phyloP scores from a whole-genome alignment of 2,329 filamentous ascomycete species.

The Claviceps sp. region DNA sequence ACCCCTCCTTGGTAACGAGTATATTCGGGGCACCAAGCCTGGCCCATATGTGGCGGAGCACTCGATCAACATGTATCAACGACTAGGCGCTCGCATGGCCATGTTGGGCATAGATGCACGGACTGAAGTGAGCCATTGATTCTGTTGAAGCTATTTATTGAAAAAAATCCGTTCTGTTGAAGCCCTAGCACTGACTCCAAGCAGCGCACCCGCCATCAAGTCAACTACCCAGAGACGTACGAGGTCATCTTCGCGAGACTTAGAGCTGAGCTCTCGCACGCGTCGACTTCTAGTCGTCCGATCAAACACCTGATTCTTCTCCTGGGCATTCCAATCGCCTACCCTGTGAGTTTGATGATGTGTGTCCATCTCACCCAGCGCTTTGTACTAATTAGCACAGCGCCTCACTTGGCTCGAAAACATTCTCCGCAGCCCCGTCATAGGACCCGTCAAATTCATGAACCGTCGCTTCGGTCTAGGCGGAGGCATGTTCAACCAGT shows the following conservation, averaged over 20 bases:
- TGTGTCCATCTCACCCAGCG: constrained; percentile 12
- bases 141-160: neutral
- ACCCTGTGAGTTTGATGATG: constrained; percentile 43
- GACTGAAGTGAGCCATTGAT: constrained; percentile 49
- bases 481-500: constrained; percentile 81
- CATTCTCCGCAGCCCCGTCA: constrained; percentile 71
- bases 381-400: constrained; percentile 21
- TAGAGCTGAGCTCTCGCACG: constrained; percentile 58
- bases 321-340: constrained; percentile 76
- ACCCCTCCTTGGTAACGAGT: constrained; percentile 48
- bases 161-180: too few relatives aligned
- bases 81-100: constrained; percentile 67
- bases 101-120: constrained; percentile 85
- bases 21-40: constrained; percentile 63
- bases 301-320: constrained; percentile 83
- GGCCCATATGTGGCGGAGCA: constrained; percentile 83
- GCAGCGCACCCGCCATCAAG: constrained; percentile 72
- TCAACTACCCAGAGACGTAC: constrained; percentile 90
- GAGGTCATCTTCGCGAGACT: constrained; percentile 69
- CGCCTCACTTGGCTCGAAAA: constrained; percentile 96
- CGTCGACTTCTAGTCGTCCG: constrained; percentile 52
- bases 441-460: constrained; percentile 77
- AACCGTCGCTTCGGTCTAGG: constrained; percentile 82
- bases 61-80: constrained; percentile 77
- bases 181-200: neutral